Conservation (phyloP, 768 basidiomycete species). For the Suillus occidentalis region DNA sequence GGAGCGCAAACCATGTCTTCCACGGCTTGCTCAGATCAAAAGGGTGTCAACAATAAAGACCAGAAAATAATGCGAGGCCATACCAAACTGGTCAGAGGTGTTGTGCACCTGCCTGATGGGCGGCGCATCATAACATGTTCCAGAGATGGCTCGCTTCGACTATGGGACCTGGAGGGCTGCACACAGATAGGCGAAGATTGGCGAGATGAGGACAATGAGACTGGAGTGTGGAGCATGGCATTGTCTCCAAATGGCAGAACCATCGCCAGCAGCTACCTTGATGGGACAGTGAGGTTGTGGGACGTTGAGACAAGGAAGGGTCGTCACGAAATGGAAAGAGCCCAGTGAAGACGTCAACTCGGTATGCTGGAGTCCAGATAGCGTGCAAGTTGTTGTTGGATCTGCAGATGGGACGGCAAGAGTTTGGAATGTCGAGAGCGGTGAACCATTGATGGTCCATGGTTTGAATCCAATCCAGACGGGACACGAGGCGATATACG, state of each 20-base stretch:
- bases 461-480: constrained; percentile 4
- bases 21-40: neutral
- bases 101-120: neutral
- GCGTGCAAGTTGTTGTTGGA: constrained; percentile 12
- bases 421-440: constrained; percentile 3
- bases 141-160: constrained; percentile 10
- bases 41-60: neutral
- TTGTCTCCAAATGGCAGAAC: neutral
- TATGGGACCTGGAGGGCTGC: constrained; percentile 24
- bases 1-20: neutral
- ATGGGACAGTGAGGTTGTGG: constrained; percentile 4
- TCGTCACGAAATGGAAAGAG: neutral
- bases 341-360: neutral
- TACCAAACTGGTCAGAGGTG: neutral
- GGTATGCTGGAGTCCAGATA: constrained; percentile 9
- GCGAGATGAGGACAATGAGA: constrained; percentile 9
- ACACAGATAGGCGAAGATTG: constrained; percentile 17
- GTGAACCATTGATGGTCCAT: neutral
- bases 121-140: constrained; percentile 12
- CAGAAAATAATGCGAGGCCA: neutral
- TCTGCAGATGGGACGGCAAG: constrained; percentile 14
- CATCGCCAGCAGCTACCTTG: neutral
- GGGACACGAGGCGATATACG: neutral
- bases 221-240: neutral
- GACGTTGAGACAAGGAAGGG: neutral